A percentile compares a stretch with the other conserved stretches of the same genome.
Conservation (phyloP, 192 early-diverging fungal genomes). For the Rhizoclosmatium sp. region DNA sequence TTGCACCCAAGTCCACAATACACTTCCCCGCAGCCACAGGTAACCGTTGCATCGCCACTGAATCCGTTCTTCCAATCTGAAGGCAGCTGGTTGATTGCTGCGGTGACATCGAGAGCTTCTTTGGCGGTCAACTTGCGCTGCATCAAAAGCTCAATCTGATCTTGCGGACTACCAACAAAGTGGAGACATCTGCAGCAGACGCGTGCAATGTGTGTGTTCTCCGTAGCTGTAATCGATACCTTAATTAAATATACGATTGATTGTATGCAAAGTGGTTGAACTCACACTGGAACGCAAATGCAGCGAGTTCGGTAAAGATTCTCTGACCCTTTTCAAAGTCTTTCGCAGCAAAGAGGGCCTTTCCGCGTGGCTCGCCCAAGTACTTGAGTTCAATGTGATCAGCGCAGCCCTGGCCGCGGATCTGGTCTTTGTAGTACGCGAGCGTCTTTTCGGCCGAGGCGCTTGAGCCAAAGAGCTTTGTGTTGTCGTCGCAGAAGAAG, state of each 20-base stretch:
- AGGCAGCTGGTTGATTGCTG: not conserved
- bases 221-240: not conserved
- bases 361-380: conserved; percentile 23
- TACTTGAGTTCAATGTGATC: not conserved
- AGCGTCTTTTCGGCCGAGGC: not conserved
- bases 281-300: conserved; percentile 14
- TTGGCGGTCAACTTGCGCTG: conserved; percentile 17
- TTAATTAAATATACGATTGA: not conserved
- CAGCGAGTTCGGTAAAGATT: conserved; percentile 24
- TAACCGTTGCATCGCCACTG: not conserved
- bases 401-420: not conserved
- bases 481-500: not conserved
- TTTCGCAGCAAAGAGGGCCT: conserved; percentile 18
- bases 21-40: conserved; percentile 20
- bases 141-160: conserved; percentile 28
- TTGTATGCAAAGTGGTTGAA: not conserved
- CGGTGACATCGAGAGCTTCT: conserved; percentile 2
- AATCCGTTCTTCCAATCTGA: not conserved
- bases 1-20: conserved; percentile 39
- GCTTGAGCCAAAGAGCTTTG: not conserved
- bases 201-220: conserved; percentile 4
- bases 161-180: conserved; percentile 22
- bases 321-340: conserved; percentile 23
- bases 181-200: conserved; percentile 9
- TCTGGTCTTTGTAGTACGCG: not conserved